A percentile compares a stretch with the other conserved stretches of the same genome.
phyloP scores from a whole-genome alignment of 1,284 basidiomycete genomes.

The Cutaneotrichosporon arboriforme region DNA sequence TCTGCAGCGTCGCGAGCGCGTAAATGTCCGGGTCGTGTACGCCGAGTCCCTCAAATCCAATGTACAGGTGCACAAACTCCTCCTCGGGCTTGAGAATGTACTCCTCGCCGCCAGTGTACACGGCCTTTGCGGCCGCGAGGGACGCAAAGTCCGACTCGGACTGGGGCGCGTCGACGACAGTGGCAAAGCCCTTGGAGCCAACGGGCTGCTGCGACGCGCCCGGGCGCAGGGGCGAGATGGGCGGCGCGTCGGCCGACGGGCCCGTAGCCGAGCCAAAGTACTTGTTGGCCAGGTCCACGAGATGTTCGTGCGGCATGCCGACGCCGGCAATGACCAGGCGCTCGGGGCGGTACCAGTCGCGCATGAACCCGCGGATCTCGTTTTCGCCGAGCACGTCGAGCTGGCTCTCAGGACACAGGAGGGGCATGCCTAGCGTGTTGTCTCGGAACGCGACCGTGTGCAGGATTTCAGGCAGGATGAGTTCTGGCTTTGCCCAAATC shows the following conservation, averaged over 20 bases:
- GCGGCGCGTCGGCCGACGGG: slow-evolving; percentile 20
- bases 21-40: slow-evolving; percentile 94
- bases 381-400: slow-evolving; percentile 64
- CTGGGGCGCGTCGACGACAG: slow-evolving; percentile 23
- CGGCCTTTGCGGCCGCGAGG: slow-evolving; percentile 53
- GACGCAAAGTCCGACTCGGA: slow-evolving; percentile 36
- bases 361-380: slow-evolving; percentile 63
- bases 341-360: slow-evolving; percentile 85
- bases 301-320: slow-evolving; percentile 81
- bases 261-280: slow-evolving; percentile 70
- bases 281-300: slow-evolving; percentile 77
- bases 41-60: slow-evolving; percentile 86
- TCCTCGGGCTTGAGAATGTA: slow-evolving; percentile 62
- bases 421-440: slow-evolving; percentile 78
- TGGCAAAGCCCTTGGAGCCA: slow-evolving; percentile 53
- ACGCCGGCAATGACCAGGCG: slow-evolving; percentile 90
- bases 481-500: slow-evolving; percentile 81
- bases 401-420: slow-evolving; percentile 81
- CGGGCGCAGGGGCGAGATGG: slow-evolving; percentile 29
- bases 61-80: slow-evolving; percentile 89
- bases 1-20: slow-evolving; percentile 88
- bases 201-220: slow-evolving; percentile 57
- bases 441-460: slow-evolving; percentile 78
- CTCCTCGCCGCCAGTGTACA: slow-evolving; percentile 76
- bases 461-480: slow-evolving; percentile 88